These are phyloP conservation scores for Russula foetens DNA, from an alignment of 768 basidiomycete genomes.

Conservation along the genomic window DNA sequence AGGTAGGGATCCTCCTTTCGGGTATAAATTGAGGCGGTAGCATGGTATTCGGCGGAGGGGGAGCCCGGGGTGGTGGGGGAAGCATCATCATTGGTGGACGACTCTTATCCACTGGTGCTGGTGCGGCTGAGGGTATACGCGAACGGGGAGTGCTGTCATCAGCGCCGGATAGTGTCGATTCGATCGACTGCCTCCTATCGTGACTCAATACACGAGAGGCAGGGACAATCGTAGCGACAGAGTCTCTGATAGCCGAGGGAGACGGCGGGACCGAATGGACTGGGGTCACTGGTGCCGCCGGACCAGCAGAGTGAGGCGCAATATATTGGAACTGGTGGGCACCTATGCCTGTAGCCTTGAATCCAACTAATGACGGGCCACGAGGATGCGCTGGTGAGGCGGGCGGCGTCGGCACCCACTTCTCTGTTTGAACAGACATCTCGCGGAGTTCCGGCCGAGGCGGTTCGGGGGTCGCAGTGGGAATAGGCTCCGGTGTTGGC, in stretches of 20 bases:
- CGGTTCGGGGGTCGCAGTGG: conserved; percentile 22
- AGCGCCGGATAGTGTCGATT: conserved; percentile 53
- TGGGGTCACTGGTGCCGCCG: conserved; percentile 28
- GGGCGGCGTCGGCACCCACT: conserved; percentile 43
- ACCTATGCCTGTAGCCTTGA: conserved; percentile 51
- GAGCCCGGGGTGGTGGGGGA: conserved; percentile 65
- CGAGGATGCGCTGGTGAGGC: conserved; percentile 28
- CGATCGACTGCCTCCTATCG: conserved; percentile 64
- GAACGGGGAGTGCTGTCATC: conserved; percentile 44
- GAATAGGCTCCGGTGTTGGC: conserved; percentile 21
- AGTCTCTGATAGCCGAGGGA: conserved; percentile 43
- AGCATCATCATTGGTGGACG: conserved; percentile 80
- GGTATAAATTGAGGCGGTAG: conserved; percentile 72
- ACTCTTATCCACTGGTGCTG: conserved; percentile 59
- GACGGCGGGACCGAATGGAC: conserved; percentile 32
- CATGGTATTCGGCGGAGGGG: conserved; percentile 64
- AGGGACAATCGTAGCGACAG: conserved; percentile 38
- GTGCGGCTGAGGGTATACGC: conserved; percentile 52
- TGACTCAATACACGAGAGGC: conserved; percentile 45
- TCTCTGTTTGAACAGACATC: conserved; percentile 75
- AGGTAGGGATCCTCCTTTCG: conserved; percentile 45
- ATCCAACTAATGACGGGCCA: conserved; percentile 22
- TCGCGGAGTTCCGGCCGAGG: conserved; percentile 65
- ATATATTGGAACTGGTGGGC: conserved; percentile 65
- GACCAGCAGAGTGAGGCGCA: conserved; percentile 36